A percentile compares a stretch with the other conserved stretches of the same genome.
These are phyloP conservation scores for Trypanosoma congolense DNA, from an alignment of 208 protist genomes.

Conservation along the genomic window DNA sequence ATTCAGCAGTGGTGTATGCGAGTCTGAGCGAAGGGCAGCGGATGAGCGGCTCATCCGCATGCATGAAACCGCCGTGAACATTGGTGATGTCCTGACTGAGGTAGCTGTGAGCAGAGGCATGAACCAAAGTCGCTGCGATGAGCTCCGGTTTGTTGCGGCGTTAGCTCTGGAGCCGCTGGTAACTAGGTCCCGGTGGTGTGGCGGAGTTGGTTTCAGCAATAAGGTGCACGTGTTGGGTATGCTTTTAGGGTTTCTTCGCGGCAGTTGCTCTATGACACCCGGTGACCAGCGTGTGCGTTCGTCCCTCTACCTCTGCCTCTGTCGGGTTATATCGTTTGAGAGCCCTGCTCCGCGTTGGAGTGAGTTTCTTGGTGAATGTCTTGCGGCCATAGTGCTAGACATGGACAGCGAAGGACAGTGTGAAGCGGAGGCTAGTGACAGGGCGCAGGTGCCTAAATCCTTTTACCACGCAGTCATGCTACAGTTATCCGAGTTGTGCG, in stretches of 20 bases:
- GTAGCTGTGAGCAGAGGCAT: slow-evolving; percentile 19
- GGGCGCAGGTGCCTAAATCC: background rate
- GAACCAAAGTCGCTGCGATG: slow-evolving; percentile 1
- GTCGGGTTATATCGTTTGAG: slow-evolving; percentile 34
- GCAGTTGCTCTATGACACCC: background rate
- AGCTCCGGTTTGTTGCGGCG: slow-evolving; percentile 36
- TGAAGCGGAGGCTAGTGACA: background rate
- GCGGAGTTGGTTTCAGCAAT: slow-evolving; percentile 41
- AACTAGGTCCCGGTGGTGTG: slow-evolving; percentile 28
- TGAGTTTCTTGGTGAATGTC: slow-evolving; percentile 25
- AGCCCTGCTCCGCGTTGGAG: slow-evolving; percentile 34
- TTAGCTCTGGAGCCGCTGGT: slow-evolving; percentile 45
- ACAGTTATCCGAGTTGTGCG: slow-evolving; percentile 5
- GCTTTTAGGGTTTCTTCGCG: slow-evolving; percentile 18
- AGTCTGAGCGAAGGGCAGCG: slow-evolving; percentile 26
- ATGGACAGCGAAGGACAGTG: background rate
- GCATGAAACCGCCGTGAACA: slow-evolving; percentile 36
- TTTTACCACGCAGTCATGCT: slow-evolving; percentile 9
- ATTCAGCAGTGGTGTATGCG: slow-evolving; percentile 23
- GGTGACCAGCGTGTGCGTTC: slow-evolving; percentile 13
- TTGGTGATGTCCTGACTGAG: slow-evolving; percentile 42
- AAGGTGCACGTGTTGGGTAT: slow-evolving; percentile 19
- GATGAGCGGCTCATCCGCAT: slow-evolving; percentile 33
- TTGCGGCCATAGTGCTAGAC: slow-evolving; percentile 1
- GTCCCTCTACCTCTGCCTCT: slow-evolving; percentile 27